These are phyloP conservation scores for Tulasnella calospora DNA, from an alignment of 768 basidiomycete species.

Conservation along the genomic window DNA sequence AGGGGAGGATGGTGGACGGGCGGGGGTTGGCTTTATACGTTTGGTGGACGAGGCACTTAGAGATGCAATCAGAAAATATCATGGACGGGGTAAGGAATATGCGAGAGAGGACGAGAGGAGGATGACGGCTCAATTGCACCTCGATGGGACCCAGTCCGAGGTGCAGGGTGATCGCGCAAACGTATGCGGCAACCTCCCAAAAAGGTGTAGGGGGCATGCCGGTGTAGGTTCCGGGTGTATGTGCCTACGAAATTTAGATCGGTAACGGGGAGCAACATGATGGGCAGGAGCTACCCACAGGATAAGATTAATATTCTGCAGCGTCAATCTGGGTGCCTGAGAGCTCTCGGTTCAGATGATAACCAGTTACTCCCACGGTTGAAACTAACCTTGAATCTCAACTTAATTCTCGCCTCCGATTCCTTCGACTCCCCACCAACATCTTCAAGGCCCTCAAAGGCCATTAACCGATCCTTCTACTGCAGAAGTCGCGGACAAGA, in stretches of 20 bases:
- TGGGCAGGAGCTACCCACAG: no score
- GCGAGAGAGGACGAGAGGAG: background rate
- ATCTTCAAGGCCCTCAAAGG: constrained; percentile 77
- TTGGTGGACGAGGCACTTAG: background rate
- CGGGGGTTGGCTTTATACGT: background rate
- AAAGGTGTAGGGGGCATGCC: no score
- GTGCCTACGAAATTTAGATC: no score
- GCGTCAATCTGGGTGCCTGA: no score
- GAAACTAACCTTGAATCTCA: no score
- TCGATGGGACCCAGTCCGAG: background rate
- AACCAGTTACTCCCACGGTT: no score
- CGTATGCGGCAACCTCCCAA: no score
- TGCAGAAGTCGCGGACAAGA: constrained; percentile 90
- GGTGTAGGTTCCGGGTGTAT: no score
- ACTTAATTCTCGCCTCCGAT: constrained; percentile 66
- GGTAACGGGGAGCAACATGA: no score
- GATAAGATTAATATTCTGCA: no score
- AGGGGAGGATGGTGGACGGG: background rate
- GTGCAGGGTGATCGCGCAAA: background rate
- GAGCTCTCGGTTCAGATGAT: no score
- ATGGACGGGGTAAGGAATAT: background rate
- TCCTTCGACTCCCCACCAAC: constrained; percentile 70
- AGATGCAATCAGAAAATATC: background rate
- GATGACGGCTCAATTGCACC: background rate
- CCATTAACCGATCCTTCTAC: no score